Evolutionary conservation across 345 rosid genomes (phyloP).

Genomic region (Nasturtium officinale): DNA sequence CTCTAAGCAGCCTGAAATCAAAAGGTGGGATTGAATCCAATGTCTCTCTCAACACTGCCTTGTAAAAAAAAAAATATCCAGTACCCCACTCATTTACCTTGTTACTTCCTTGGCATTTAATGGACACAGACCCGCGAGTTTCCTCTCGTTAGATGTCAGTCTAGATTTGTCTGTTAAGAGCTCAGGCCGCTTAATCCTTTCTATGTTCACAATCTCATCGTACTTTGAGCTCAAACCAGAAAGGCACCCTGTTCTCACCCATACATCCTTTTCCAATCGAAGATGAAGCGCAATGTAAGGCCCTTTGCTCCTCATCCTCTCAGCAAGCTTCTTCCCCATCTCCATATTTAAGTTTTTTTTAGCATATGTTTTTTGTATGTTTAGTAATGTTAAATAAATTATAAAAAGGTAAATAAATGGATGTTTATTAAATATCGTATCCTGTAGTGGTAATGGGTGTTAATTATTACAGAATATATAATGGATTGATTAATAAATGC

Average conservation of each 20-base stretch:
- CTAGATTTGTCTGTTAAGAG: constrained; percentile 85
- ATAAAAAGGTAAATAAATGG: background rate
- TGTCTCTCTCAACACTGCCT: background rate
- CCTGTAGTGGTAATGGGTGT: background rate
- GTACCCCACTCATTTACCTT: constrained; percentile 49
- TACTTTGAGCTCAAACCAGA: constrained; percentile 76
- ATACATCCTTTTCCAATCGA: constrained; percentile 88
- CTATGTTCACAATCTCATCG: constrained; percentile 68
- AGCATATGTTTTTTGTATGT: background rate
- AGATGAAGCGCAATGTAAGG: constrained; percentile 92
- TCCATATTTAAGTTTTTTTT: constrained; percentile 35
- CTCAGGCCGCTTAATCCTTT: constrained; percentile 82
- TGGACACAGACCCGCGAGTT: constrained; percentile 92
- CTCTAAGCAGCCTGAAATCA: constrained; percentile 77
- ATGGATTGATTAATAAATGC: background rate
- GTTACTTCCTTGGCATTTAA: constrained; percentile 84
- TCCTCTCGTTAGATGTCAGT: constrained; percentile 77
- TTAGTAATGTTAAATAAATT: background rate
- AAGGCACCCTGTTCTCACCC: constrained; percentile 97
- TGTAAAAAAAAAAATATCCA: background rate
- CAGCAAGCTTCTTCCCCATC: constrained; percentile 77
- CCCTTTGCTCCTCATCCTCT: constrained; percentile 81
- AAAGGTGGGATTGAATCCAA: background rate
- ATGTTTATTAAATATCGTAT: background rate
- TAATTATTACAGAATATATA: background rate